A percentile compares a stretch with the other conserved stretches of the same genome.
These are phyloP conservation scores for Paraphaeosphaeria minitans DNA, from an alignment of 2,329 filamentous ascomycete species.

Conservation along the genomic window DNA sequence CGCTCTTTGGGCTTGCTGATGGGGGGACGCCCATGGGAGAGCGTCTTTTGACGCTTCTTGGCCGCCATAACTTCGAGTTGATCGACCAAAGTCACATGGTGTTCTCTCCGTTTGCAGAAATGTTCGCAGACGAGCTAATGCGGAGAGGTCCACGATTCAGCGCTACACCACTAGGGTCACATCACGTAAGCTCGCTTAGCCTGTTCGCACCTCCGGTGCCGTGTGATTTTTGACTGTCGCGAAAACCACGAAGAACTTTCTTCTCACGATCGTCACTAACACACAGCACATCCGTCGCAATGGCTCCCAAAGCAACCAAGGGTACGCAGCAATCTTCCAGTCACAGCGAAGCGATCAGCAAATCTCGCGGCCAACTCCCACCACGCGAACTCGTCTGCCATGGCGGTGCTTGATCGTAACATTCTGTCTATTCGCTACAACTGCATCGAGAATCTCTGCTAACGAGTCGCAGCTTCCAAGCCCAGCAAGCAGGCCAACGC, in stretches of 20 bases:
- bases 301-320: constrained; percentile 48
- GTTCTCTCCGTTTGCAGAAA: neutral
- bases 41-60: constrained; percentile 40
- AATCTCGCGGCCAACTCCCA: neutral
- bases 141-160: constrained; percentile 23
- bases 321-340: constrained; percentile 32
- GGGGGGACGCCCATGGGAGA: constrained; percentile 44
- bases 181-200: constrained; percentile 18
- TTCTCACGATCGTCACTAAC: constrained; percentile 15
- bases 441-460: constrained; percentile 21
- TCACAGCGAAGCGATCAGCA: constrained; percentile 5
- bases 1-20: constrained; percentile 34
- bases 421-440: neutral
- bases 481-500: constrained; percentile 75
- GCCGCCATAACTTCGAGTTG: constrained; percentile 30
- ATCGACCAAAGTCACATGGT: constrained; percentile 15
- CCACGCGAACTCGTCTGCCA: neutral
- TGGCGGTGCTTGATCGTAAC: constrained; percentile 4
- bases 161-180: constrained; percentile 22
- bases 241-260: constrained; percentile 24
- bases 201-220: constrained; percentile 16
- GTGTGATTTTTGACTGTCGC: constrained; percentile 17
- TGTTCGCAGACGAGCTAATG: constrained; percentile 9
- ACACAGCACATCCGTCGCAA: constrained; percentile 36
- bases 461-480: constrained; percentile 60